Evolutionary conservation across 371 early-diverging fungal genomes (phyloP).

Genomic region (Saksenaea oblongispora): DNA sequence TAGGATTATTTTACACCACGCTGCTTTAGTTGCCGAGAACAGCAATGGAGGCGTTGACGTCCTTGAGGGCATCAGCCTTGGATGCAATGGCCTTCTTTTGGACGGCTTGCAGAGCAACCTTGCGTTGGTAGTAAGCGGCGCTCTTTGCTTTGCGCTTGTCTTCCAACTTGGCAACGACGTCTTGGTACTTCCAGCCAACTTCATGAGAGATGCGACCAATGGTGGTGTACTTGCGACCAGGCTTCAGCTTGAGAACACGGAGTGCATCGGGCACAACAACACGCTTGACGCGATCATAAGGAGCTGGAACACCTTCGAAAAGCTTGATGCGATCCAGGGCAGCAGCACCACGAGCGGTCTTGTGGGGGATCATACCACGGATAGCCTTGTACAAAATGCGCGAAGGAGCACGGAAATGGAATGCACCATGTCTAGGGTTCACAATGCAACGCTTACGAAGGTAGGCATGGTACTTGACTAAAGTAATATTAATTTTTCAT

Average conservation of each 20-base stretch:
- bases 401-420: constrained; percentile 99
- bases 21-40: constrained; percentile 38
- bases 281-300: constrained; percentile 95
- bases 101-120: constrained; percentile 48
- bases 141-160: constrained; percentile 95
- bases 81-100: constrained; percentile 44
- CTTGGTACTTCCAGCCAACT: constrained; percentile 99
- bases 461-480: constrained; percentile 95
- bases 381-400: constrained; percentile 97
- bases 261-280: constrained; percentile 97
- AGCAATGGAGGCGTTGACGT: constrained; percentile 38
- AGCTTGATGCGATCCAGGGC: constrained; percentile 97
- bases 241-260: constrained; percentile 93
- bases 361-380: constrained; percentile 99
- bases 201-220: constrained; percentile 91
- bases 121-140: constrained; percentile 89
- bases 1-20: neutral
- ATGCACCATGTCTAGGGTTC: constrained; percentile 97
- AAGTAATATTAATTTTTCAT: neutral
- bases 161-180: constrained; percentile 92
- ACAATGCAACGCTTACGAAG: constrained; percentile 98
- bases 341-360: constrained; percentile 96
- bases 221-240: constrained; percentile 95
- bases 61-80: constrained; percentile 46
- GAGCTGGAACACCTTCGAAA: constrained; percentile 98